A percentile compares a stretch with the other conserved stretches of the same genome.
Evolutionary conservation across 2,329 filamentous ascomycete species (phyloP).

Genomic region (Stachybotrys echinatus): DNA sequence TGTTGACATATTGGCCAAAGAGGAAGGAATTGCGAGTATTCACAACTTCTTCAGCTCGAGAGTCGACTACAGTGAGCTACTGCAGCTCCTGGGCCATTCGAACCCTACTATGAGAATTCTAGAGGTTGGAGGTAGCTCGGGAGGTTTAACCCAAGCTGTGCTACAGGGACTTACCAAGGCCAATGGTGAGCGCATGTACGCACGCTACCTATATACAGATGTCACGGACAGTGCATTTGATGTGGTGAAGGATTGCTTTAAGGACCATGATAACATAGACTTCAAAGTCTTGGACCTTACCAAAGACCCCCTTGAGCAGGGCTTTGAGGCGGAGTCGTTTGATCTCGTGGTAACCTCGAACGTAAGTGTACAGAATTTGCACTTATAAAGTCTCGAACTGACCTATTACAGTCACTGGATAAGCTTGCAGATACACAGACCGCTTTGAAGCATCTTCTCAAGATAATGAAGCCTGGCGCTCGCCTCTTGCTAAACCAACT

Average conservation of each 20-base stretch:
- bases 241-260: conserved; percentile 12
- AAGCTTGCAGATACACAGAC: neutral
- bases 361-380: conserved; percentile 5
- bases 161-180: conserved; percentile 5
- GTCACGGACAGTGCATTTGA: conserved; percentile 24
- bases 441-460: conserved; percentile 25
- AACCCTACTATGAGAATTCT: neutral
- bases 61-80: conserved; percentile 3
- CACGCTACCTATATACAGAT: conserved; percentile 30
- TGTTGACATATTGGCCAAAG: conserved; percentile 23
- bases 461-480: conserved; percentile 24
- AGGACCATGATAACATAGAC: neutral
- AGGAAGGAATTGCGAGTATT: conserved; percentile 12
- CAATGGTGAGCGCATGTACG: neutral
- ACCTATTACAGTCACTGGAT: neutral
- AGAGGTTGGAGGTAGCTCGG: neutral
- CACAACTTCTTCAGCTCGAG: conserved; percentile 6
- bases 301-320: neutral
- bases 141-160: neutral
- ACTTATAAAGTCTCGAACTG: conserved; percentile 5
- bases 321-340: neutral
- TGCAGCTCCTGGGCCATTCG: neutral
- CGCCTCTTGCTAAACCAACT: conserved; percentile 24
- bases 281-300: neutral
- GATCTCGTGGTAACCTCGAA: neutral